Evolutionary conservation across 78 protist genomes (phyloP).

Genomic region (Polysphondylium violaceum): DNA sequence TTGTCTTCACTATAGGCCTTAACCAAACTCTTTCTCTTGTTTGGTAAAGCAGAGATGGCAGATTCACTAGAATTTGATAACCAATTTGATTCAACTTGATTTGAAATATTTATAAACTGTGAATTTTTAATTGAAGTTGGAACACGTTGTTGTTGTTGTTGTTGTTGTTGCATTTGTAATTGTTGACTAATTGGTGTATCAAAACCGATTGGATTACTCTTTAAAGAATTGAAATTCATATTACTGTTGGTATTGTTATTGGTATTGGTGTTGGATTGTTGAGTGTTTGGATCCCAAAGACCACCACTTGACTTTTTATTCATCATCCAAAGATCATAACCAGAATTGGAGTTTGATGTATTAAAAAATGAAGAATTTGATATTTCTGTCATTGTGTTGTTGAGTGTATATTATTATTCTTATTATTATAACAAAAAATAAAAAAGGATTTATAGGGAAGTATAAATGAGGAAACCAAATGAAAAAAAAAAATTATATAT

Average conservation of each 20-base stretch:
- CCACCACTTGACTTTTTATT: conserved; percentile 4
- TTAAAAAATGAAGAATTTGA: conserved; percentile 10
- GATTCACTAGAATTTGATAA: conserved; percentile 15
- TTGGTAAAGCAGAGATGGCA: conserved; percentile 7
- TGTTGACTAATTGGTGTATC: not conserved
- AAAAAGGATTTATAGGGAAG: no score
- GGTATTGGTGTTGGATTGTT: not conserved
- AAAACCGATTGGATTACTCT: not conserved
- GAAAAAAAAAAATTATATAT: no score
- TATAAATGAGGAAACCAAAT: no score
- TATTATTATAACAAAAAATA: no score
- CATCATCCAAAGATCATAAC: conserved; percentile 15
- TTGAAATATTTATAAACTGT: conserved; percentile 59
- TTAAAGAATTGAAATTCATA: conserved; percentile 2
- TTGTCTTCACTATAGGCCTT: conserved; percentile 24
- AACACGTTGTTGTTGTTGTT: conserved; percentile 18
- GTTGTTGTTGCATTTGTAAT: conserved; percentile 2
- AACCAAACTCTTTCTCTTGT: conserved; percentile 12
- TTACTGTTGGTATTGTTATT: not conserved
- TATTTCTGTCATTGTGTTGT: conserved; percentile 23
- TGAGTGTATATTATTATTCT: no score
- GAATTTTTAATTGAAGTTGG: conserved; percentile 61
- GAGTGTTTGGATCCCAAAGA: conserved; percentile 23
- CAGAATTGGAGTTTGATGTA: not conserved
- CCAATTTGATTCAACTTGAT: not conserved